These are phyloP conservation scores for Capsella rubella DNA, from an alignment of 441 rosid genomes.

Conservation along the genomic window DNA sequence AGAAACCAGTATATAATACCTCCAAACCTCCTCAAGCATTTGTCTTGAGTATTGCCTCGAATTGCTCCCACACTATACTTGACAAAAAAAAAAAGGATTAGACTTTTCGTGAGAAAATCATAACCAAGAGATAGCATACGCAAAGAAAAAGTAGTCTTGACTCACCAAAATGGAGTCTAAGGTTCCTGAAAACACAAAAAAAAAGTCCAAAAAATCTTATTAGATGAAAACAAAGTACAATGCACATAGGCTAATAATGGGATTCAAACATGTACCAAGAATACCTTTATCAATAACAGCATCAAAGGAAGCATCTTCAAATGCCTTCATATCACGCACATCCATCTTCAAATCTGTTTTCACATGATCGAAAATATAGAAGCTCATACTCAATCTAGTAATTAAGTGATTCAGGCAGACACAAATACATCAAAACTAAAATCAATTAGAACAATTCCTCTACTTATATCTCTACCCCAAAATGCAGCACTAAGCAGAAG, in stretches of 20 bases:
- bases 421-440: not conserved
- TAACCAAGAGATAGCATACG: slow-evolving; percentile 12
- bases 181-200: slow-evolving; percentile 63
- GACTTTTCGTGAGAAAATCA: slow-evolving; percentile 9
- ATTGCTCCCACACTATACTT: slow-evolving; percentile 71
- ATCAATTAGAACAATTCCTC: too few relatives aligned
- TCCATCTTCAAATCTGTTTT: slow-evolving; percentile 73
- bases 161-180: slow-evolving; percentile 90
- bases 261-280: slow-evolving; percentile 5
- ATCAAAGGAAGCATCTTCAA: slow-evolving; percentile 69
- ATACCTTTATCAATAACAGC: slow-evolving; percentile 84
- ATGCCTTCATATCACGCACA: slow-evolving; percentile 73
- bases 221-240: slow-evolving; percentile 8
- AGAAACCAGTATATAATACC: slow-evolving; percentile 52
- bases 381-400: slow-evolving; percentile 6
- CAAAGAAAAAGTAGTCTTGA: slow-evolving; percentile 10
- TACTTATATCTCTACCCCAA: not conserved
- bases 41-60: slow-evolving; percentile 65
- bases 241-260: not conserved
- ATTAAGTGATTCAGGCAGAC: not conserved
- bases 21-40: slow-evolving; percentile 84
- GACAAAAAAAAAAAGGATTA: not conserved
- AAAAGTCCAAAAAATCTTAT: slow-evolving; percentile 34
- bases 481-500: slow-evolving; percentile 3
- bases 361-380: slow-evolving; percentile 26